Evolutionary conservation across 345 rosid genomes (phyloP).

Genomic region (Aquilaria malaccensis): DNA sequence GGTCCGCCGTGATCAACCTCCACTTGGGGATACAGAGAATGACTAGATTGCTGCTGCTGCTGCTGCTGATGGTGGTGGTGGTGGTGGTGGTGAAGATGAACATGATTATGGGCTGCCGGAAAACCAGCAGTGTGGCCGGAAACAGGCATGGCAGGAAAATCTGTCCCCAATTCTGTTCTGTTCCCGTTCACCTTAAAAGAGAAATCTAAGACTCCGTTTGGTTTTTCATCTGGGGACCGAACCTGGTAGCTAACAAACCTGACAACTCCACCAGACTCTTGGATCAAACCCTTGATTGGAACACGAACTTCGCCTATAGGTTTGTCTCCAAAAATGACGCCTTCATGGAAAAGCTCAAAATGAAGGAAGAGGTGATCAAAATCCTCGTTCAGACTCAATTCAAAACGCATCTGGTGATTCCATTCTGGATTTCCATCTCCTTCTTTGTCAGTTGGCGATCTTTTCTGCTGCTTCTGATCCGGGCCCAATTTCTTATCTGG

Average conservation of each 20-base stretch:
- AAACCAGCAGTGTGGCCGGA: no score
- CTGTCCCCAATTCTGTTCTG: no score
- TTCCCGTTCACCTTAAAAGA: no score
- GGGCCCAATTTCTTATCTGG: constrained; percentile 18
- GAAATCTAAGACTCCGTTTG: no score
- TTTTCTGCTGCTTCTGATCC: constrained; percentile 21
- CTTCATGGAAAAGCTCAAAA: constrained; percentile 38
- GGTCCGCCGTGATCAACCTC: no score
- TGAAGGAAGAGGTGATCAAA: constrained; percentile 26
- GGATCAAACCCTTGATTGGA: constrained; percentile 31
- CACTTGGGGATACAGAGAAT: neutral
- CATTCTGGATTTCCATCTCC: constrained; percentile 52
- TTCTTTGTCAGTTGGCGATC: constrained; percentile 37
- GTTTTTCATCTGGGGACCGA: constrained; percentile 17
- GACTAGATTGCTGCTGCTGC: neutral
- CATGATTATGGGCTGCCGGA: no score
- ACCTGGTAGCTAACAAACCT: constrained; percentile 46
- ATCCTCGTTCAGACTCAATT: constrained; percentile 17
- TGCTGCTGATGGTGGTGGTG: neutral
- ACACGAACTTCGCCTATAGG: constrained; percentile 45
- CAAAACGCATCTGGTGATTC: constrained; percentile 38
- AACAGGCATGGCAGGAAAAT: no score
- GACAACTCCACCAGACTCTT: constrained; percentile 23
- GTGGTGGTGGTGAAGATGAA: neutral
- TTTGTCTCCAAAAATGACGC: constrained; percentile 46